phyloP scores from a whole-genome alignment of 768 basidiomycete species.

The Coprinopsis sp. region DNA sequence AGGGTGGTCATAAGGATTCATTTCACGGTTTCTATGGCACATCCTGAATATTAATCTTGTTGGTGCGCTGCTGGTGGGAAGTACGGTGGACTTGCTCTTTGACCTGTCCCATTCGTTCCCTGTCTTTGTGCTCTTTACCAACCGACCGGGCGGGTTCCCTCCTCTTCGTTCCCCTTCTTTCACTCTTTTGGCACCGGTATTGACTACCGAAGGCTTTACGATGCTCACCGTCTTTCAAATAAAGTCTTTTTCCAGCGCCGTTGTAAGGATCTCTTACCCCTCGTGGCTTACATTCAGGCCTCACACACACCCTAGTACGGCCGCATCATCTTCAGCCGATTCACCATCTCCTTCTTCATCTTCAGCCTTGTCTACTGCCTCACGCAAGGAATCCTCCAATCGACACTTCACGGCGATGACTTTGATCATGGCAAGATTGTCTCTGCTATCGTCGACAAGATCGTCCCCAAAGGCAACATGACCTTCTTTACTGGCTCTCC shows the following conservation, averaged over 20 bases:
- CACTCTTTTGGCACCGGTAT: conserved; percentile 1
- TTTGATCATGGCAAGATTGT: conserved; percentile 33
- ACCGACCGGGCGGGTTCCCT: conserved; percentile 15
- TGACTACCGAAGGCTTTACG: not conserved
- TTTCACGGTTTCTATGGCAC: conserved; percentile 5
- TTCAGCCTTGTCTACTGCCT: conserved; percentile 49
- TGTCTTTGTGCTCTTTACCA: not conserved
- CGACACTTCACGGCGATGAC: conserved; percentile 44
- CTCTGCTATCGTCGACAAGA: conserved; percentile 31
- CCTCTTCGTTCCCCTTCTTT: conserved; percentile 10
- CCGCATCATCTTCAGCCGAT: conserved; percentile 33
- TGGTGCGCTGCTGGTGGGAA: too few species aligned
- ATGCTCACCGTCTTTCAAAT: not conserved
- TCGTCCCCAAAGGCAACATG: conserved; percentile 32
- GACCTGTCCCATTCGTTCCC: conserved; percentile 9
- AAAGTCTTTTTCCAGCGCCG: conserved; percentile 11
- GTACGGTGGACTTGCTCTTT: too few species aligned
- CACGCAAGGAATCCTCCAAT: conserved; percentile 47
- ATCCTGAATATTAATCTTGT: too few species aligned
- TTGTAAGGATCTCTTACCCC: not conserved
- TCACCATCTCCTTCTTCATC: conserved; percentile 45
- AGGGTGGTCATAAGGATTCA: not conserved
- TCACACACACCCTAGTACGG: conserved; percentile 24
- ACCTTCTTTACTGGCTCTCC: conserved; percentile 30
- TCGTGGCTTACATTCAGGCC: not conserved